Evolutionary conservation across 495 filamentous ascomycete species (phyloP).

Genomic region (Podospora anserina): DNA sequence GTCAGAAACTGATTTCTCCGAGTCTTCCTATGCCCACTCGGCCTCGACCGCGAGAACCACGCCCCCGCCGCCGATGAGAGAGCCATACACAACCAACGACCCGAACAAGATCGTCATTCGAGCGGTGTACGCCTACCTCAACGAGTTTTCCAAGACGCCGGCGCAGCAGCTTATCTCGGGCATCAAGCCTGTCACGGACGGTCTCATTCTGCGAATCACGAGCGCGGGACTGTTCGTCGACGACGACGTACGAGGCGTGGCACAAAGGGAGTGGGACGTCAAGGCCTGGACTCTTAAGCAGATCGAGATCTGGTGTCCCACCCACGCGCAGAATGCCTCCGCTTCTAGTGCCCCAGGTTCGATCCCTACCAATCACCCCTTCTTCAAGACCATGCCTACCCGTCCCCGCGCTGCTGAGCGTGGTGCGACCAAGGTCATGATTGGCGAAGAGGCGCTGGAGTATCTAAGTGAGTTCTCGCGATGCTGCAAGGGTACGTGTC

Average conservation of each 20-base stretch:
- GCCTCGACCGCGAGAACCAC: constrained; percentile 80
- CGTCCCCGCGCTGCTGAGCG: constrained; percentile 43
- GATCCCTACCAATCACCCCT: constrained; percentile 39
- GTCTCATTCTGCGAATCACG: constrained; percentile 76
- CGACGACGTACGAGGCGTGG: constrained; percentile 81
- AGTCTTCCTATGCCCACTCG: constrained; percentile 79
- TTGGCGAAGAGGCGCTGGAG: constrained; percentile 60
- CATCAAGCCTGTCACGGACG: constrained; percentile 74
- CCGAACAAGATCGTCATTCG: constrained; percentile 92
- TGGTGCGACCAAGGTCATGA: constrained; percentile 46
- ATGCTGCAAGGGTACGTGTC: constrained; percentile 61
- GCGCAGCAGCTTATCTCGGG: constrained; percentile 76
- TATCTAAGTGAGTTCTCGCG: constrained; percentile 57
- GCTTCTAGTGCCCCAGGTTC: constrained; percentile 32
- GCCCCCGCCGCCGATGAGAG: constrained; percentile 73
- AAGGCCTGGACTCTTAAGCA: constrained; percentile 95
- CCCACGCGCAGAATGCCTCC: constrained; percentile 43
- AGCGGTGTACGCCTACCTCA: constrained; percentile 87
- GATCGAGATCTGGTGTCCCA: constrained; percentile 83
- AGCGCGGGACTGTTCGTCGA: constrained; percentile 95
- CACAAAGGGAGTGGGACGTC: constrained; percentile 94
- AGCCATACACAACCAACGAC: constrained; percentile 76
- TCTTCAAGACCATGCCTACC: constrained; percentile 37
- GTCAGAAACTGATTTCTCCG: constrained; percentile 68
- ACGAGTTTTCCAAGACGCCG: constrained; percentile 75